These are phyloP conservation scores for Naematelia encephala DNA, from an alignment of 768 basidiomycete genomes.

Conservation along the genomic window DNA sequence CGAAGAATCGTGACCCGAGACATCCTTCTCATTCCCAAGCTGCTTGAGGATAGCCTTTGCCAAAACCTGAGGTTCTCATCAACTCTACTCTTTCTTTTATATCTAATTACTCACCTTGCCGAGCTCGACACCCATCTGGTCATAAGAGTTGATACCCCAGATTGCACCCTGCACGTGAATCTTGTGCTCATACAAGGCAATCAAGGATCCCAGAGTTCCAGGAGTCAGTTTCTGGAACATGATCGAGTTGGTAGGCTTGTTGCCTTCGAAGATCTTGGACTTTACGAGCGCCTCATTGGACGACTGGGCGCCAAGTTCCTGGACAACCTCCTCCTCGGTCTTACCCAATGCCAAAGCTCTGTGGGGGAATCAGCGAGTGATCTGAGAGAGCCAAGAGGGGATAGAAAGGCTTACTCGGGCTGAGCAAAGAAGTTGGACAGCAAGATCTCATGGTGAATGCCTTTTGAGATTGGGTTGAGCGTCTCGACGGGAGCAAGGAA, in stretches of 20 bases:
- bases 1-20: constrained; percentile 85
- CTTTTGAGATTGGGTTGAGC: constrained; percentile 71
- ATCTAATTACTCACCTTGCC: constrained; percentile 60
- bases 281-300: constrained; percentile 81
- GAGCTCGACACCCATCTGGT: constrained; percentile 99
- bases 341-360: constrained; percentile 93
- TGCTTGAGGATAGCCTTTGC: constrained; percentile 94
- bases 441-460: constrained; percentile 94
- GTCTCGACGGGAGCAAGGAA: constrained; percentile 50
- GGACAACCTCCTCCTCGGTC: constrained; percentile 80
- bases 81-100: background rate
- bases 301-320: constrained; percentile 54
- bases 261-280: constrained; percentile 97
- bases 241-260: constrained; percentile 93
- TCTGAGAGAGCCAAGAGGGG: background rate
- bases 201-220: constrained; percentile 67
- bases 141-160: constrained; percentile 99
- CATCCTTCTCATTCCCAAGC: constrained; percentile 61
- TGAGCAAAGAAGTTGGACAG: constrained; percentile 98
- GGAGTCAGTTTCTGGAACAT: constrained; percentile 92
- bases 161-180: constrained; percentile 96
- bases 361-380: background rate
- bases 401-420: constrained; percentile 60
- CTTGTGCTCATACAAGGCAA: constrained; percentile 69
- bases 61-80: constrained; percentile 58